These are phyloP conservation scores for Debaryomyces sp. DNA, from an alignment of 1,139 yeast genomes.

Conservation along the genomic window DNA sequence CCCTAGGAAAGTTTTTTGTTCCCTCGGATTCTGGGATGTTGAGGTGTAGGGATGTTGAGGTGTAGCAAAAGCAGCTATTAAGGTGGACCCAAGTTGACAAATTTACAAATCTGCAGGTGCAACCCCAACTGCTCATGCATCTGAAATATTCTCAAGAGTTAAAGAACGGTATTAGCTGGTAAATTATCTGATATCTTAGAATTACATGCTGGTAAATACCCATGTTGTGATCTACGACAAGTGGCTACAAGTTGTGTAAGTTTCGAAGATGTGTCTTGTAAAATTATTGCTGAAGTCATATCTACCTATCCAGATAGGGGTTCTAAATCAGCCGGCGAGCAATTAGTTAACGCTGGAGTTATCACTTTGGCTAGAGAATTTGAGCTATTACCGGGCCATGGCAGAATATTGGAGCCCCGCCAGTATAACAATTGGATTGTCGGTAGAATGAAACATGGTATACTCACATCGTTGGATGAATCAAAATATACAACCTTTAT, in stretches of 20 bases:
- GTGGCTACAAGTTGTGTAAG: conserved; percentile 63
- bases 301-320: conserved; percentile 61
- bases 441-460: conserved; percentile 66
- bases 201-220: conserved; percentile 79
- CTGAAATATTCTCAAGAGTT: conserved; percentile 36
- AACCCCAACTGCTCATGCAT: conserved; percentile 77
- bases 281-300: conserved; percentile 64
- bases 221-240: conserved; percentile 76
- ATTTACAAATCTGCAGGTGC: conserved; percentile 69
- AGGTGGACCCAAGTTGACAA: conserved; percentile 24
- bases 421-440: conserved; percentile 54
- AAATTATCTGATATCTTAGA: conserved; percentile 56
- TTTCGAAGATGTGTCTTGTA: conserved; percentile 52
- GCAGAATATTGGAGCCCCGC: conserved; percentile 38
- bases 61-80: conserved; percentile 51
- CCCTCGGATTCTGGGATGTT: too few species aligned
- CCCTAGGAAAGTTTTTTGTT: too few species aligned
- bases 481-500: conserved; percentile 34
- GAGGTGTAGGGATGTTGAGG: too few species aligned
- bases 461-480: conserved; percentile 42
- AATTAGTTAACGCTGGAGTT: conserved; percentile 72
- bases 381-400: conserved; percentile 55
- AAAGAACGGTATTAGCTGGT: conserved; percentile 22
- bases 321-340: conserved; percentile 55
- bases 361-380: conserved; percentile 68